Base-by-base conservation (phyloP, 1,284 basidiomycete genomes). In the Ustilago crameri region DNA sequence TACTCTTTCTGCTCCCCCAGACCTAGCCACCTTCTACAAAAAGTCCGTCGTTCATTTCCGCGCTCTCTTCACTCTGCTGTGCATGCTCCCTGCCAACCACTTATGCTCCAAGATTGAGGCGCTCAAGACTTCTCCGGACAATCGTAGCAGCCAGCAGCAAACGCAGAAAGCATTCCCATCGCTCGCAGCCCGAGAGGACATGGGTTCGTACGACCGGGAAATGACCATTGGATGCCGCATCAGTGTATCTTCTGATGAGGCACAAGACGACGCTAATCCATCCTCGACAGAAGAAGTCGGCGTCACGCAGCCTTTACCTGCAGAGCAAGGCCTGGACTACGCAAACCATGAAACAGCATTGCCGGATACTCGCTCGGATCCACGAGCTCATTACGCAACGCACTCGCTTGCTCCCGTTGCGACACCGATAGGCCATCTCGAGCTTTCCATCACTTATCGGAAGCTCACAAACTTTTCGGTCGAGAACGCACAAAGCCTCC, bases 21-120 rank as follows among this genome's bases (percentile, higher is more conserved):
- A 84, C 23, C 70, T 84, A 23, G 75, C 82, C 9, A 70, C 75
- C 17, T 68, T 84, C 45, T 84, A 84, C 75, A 83, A 84, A 35
- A 78, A 74, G 18, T 80, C 82, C 38, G 81, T 83, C 46, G 54
- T 79, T 9, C 79, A 83, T 35, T 84, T 84, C 48, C 66, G 82
- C 3, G 52, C 79, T 0, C 70, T 84, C 0, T 83, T 74, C 64
- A 70, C 76, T 4, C 65, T 84, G 42, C 50, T 75, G 3, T 67
- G 74, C 23, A 46, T 64, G 0, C 52, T 84, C 14, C 83, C 83
- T 0, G 54, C 78, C 0, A 78, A 74, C 34, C 55, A 62, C 2
- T 67, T 84, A 5, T 62, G 69, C 12, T 49, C 78, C 17, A 65
- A 60, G 18, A 46, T 82, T 8, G 54, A 67, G 32, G 48, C 45